Evolutionary conservation across 192 early-diverging fungal genomes (phyloP), one percentile per base, ranked within the genome.

Genomic region (Allomyces macrogynus): DNA sequence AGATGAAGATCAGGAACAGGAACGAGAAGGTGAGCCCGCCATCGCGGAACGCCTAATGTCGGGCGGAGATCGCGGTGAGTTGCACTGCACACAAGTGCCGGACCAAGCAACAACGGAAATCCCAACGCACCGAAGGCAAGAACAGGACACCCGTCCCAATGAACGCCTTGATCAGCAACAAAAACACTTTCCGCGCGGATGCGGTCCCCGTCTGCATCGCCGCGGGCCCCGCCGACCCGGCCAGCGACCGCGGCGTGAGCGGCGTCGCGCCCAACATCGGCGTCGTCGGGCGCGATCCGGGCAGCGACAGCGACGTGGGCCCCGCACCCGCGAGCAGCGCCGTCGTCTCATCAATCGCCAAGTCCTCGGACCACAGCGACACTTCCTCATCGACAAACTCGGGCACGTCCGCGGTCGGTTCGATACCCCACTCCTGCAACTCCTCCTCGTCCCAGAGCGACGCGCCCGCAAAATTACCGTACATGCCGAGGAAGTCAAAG

Each of bases 11-110:
- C 70, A 87, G 69, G 11, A 79, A 62, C 2, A 79, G 20, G 27
- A 72, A 75, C 0, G 85, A 86, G 61, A 88, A 87, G 1, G 78
- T 49, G 54, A 88, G 66, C 18, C 87, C 87, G 40, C 88, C 88
- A 67, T 88, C 87, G 66, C 77, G 80, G 72, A 90, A 90, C 10
- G 40, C 43, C 43, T 54, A 54, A 54, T 64, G 54, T 60, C 23
- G 23, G 1, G 23, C 25, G 24, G 16, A 20, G 32, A 65, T n/a
- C 49, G 61, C 24, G 24, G 23, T 11, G 12, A 18, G 23, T 32
- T 57, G 60, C 27, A 54, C 43, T 24, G 43, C 43, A 63, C 24
- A 4, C 43, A 27, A 27, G 26, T 27, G 26, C 26, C 4, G 40
- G 22, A 62, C 43, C 65, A 11, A 32, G 20, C 11, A 26, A 70